Base-by-base conservation (phyloP, 306 rosid genomes). In the Fagus sylvatica region DNA sequence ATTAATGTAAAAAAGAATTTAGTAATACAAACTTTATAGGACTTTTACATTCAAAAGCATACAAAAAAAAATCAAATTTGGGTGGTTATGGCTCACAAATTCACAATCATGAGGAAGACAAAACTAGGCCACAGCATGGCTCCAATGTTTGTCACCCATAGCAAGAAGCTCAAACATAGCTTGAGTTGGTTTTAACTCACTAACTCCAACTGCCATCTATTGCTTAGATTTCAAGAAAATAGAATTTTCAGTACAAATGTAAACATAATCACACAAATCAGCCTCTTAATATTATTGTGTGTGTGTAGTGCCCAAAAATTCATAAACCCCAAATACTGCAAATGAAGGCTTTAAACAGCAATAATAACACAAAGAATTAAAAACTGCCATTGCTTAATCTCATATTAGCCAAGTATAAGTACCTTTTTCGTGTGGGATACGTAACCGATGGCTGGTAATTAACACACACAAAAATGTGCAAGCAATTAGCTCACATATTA, bases 371-470 rank as follows among this genome's bases (percentile, higher is more conserved):
- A 60, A 62, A 55, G 42, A 32, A 19, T 22, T 11, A 28, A 70
- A 49, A 43, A 48, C 66, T n/a, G 55, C 4, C 16, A 7, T 15
- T 40, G 36, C 19, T 34, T 2, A 75, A 46, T 10, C 65, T 37
- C 32, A 48, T 41, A 72, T 13, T 53, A 85, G 80, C 48, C 64
- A 79, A 59, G 72, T 46, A 40, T 15, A 68, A 2, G 69, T 82
- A 95, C 99, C 96, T 93, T 88, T 40, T 67, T 75, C 30, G 97
- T 77, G 1, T 89, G 94, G 84, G 93, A 91, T 79, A 91, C 74
- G 62, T 91, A 90, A 37, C 98, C 93, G 84, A 93, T 73, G 76
- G 91, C 99, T 91, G 91, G 71, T 76, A 74, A 41, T 33, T 12
- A 36, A 53, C 79, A 46, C 51, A 46, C 51, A 82, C 66, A 72